phyloP scores from a whole-genome alignment of 208 protist genomes.

The Sergeia podlipaevii region DNA sequence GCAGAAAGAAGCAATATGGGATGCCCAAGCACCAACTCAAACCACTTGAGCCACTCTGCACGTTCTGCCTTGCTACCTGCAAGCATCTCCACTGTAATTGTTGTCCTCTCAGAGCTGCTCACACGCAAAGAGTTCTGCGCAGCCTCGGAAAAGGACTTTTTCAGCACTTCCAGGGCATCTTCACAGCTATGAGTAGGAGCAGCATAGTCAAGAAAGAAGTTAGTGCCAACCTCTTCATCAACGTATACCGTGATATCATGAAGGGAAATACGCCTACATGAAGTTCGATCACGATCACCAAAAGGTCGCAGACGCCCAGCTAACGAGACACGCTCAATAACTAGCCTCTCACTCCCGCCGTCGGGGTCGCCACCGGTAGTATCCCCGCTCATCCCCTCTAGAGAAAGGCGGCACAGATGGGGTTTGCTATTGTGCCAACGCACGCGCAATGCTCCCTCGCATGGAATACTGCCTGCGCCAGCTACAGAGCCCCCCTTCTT shows the following conservation, averaged over 20 bases:
- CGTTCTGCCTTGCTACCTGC: slow-evolving; percentile 23
- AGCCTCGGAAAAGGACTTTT: neutral
- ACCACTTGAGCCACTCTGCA: slow-evolving; percentile 41
- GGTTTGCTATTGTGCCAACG: too few relatives aligned
- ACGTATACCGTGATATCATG: slow-evolving; percentile 19
- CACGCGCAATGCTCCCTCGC: slow-evolving; percentile 4
- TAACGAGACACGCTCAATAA: slow-evolving; percentile 9
- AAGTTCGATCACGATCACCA: too few relatives aligned
- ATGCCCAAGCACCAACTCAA: slow-evolving; percentile 24
- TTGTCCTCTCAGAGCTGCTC: too few relatives aligned
- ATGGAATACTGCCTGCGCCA: neutral
- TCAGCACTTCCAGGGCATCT: slow-evolving; percentile 1
- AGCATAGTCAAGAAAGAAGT: slow-evolving; percentile 29
- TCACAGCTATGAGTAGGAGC: neutral
- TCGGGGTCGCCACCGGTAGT: neutral
- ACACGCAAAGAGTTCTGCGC: too few relatives aligned
- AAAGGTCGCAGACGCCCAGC: slow-evolving; percentile 4
- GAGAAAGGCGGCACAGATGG: too few relatives aligned
- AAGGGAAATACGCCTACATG: slow-evolving; percentile 12
- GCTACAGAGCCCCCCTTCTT: slow-evolving; percentile 2
- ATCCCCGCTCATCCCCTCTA: slow-evolving; percentile 9
- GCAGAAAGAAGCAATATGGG: slow-evolving; percentile 29
- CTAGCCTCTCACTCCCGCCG: neutral
- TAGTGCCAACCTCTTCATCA: slow-evolving; percentile 14
- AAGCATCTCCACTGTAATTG: slow-evolving; percentile 28